These are phyloP conservation scores for Trichoderma harzianum DNA, from an alignment of 2,329 filamentous ascomycete species.

Conservation along the genomic window DNA sequence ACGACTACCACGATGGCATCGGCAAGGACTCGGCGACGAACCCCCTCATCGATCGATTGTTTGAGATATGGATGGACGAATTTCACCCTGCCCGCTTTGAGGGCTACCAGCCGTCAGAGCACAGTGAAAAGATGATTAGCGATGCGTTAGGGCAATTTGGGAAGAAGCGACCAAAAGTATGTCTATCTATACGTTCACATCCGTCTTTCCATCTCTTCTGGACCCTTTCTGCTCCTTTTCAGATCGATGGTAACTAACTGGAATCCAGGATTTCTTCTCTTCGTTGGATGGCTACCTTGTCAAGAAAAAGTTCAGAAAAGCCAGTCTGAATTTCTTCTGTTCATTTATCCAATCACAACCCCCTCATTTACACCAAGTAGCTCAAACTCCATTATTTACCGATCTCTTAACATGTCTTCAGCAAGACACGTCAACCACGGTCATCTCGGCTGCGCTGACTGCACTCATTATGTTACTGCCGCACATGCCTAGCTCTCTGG, in stretches of 20 bases:
- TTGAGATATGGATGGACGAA: conserved; percentile 56
- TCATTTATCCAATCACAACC: conserved; percentile 72
- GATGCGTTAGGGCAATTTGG: conserved; percentile 58
- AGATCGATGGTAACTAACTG: not conserved
- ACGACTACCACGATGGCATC: conserved; percentile 48
- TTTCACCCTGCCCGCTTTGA: conserved; percentile 37
- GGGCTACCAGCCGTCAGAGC: conserved; percentile 36
- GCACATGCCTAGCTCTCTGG: conserved; percentile 71
- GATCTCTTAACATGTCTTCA: conserved; percentile 72
- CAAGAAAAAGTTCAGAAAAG: conserved; percentile 60
- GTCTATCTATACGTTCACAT: not conserved
- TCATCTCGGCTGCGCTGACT: conserved; percentile 71
- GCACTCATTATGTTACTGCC: conserved; percentile 78
- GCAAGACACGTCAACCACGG: conserved; percentile 71
- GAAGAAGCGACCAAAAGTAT: conserved; percentile 61
- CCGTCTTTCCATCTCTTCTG: not conserved
- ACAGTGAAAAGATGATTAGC: conserved; percentile 49
- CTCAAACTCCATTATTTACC: conserved; percentile 68
- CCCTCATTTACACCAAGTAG: conserved; percentile 72
- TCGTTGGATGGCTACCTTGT: conserved; percentile 64
- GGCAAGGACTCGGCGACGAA: conserved; percentile 42
- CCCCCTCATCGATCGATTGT: conserved; percentile 54
- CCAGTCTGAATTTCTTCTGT: conserved; percentile 63
- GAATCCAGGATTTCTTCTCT: conserved; percentile 58
- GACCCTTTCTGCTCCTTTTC: too few species aligned